Percentiles rank a stretch among this genome's conserved stretches.
Evolutionary conservation across 2,329 filamentous ascomycete species (phyloP).

Genomic region (Aspergillus piperis): DNA sequence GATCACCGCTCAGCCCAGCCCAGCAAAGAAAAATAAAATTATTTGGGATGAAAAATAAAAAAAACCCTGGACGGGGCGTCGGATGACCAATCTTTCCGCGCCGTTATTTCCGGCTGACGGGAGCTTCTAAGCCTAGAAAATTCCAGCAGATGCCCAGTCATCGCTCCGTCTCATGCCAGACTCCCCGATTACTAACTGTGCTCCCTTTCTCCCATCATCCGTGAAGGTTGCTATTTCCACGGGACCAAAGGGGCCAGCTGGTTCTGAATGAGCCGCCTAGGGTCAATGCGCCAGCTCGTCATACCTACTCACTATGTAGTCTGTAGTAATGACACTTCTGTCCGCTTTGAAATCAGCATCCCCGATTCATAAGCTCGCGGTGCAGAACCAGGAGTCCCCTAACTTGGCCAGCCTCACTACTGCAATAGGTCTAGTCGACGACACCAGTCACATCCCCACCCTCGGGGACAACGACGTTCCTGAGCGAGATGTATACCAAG

Average conservation of each 20-base stretch:
- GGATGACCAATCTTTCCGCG: conserved; percentile 26
- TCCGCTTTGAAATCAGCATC: background rate
- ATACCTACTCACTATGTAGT: background rate
- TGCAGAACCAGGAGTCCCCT: background rate
- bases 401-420: background rate
- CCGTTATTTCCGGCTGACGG: conserved; percentile 16
- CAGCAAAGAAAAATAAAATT: background rate
- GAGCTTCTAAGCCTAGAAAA: conserved; percentile 6
- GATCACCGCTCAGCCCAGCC: conserved; percentile 10
- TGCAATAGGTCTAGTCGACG: background rate
- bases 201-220: background rate
- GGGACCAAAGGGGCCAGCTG: background rate
- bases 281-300: background rate
- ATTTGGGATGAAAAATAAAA: background rate
- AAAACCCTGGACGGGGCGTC: conserved; percentile 11
- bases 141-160: conserved; percentile 12
- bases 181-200: background rate
- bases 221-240: background rate
- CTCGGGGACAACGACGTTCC: background rate
- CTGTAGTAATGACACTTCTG: background rate
- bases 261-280: background rate
- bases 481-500: background rate
- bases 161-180: background rate
- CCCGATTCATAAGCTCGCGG: background rate
- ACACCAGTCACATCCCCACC: conserved; percentile 3